Evolutionary conservation across 2,329 filamentous ascomycete species (phyloP).

Genomic region (Pestalotiopsis sp.): DNA sequence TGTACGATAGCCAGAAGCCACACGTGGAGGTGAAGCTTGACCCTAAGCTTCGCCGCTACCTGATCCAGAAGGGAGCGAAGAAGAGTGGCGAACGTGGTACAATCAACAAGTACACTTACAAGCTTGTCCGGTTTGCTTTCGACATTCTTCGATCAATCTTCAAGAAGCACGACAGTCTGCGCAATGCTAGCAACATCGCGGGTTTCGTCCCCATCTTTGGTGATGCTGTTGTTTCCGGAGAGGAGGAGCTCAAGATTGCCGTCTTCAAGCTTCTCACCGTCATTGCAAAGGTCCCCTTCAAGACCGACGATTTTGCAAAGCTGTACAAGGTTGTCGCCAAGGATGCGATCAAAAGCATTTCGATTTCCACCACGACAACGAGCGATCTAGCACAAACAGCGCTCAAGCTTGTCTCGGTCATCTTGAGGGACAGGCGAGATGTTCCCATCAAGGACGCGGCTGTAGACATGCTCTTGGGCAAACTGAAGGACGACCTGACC

Average conservation of each 20-base stretch:
- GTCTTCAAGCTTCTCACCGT: constrained; percentile 82
- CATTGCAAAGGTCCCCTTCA: constrained; percentile 80
- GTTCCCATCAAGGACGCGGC: constrained; percentile 78
- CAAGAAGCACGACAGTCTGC: constrained; percentile 79
- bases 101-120: constrained; percentile 80
- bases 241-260: constrained; percentile 91
- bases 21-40: constrained; percentile 56
- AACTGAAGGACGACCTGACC: constrained; percentile 84
- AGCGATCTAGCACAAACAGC: constrained; percentile 85
- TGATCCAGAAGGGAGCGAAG: constrained; percentile 78
- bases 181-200: constrained; percentile 75
- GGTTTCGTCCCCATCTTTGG: constrained; percentile 89
- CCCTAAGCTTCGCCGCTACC: constrained; percentile 67
- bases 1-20: constrained; percentile 66
- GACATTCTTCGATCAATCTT: constrained; percentile 85
- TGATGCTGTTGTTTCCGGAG: constrained; percentile 78
- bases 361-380: constrained; percentile 73
- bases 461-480: constrained; percentile 78
- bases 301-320: constrained; percentile 63
- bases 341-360: constrained; percentile 81
- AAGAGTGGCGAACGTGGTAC: constrained; percentile 70
- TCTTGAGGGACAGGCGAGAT: constrained; percentile 78
- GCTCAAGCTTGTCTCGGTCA: constrained; percentile 81
- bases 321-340: constrained; percentile 76
- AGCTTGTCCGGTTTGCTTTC: constrained; percentile 83